Conservation (phyloP, 2,329 filamentous ascomycete genomes). For the Botrytis byssoidea region DNA sequence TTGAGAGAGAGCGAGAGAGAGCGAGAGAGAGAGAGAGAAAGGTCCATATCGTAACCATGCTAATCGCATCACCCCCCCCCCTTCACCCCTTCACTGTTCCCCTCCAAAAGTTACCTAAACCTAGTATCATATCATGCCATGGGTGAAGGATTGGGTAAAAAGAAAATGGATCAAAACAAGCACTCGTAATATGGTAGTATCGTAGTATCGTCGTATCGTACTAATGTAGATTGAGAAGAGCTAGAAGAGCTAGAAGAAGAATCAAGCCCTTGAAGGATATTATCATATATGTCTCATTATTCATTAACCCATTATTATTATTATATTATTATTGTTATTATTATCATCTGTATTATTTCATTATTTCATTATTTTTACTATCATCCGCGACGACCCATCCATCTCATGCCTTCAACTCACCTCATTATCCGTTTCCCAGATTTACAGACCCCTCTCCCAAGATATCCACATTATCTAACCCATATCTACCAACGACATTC, state of each 20-base stretch:
- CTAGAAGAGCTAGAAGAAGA: slow-evolving; percentile 5
- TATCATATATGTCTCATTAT: neutral
- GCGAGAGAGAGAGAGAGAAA: neutral
- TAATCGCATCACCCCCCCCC: slow-evolving; percentile 5
- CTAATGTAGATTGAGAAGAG: slow-evolving; percentile 9
- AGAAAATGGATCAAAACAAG: neutral
- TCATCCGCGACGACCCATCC: slow-evolving; percentile 10
- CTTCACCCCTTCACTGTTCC: neutral
- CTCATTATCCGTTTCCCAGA: slow-evolving; percentile 11
- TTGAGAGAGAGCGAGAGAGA: no score
- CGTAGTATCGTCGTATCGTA: neutral
- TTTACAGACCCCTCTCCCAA: slow-evolving; percentile 15
- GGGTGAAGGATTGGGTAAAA: slow-evolving; percentile 6
- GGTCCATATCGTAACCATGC: slow-evolving; percentile 13
- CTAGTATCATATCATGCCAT: slow-evolving; percentile 5
- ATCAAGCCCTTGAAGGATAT: neutral
- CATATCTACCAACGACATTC: slow-evolving; percentile 17
- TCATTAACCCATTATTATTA: neutral
- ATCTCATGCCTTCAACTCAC: slow-evolving; percentile 9
- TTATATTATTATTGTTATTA: no score
- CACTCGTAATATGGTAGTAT: neutral
- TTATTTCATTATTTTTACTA: neutral
- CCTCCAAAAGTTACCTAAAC: slow-evolving; percentile 10
- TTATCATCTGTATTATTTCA: no score
- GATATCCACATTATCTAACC: slow-evolving; percentile 12